phyloP scores from a whole-genome alignment of 2,329 filamentous ascomycete genomes.

The Alternaria ethzedia region DNA sequence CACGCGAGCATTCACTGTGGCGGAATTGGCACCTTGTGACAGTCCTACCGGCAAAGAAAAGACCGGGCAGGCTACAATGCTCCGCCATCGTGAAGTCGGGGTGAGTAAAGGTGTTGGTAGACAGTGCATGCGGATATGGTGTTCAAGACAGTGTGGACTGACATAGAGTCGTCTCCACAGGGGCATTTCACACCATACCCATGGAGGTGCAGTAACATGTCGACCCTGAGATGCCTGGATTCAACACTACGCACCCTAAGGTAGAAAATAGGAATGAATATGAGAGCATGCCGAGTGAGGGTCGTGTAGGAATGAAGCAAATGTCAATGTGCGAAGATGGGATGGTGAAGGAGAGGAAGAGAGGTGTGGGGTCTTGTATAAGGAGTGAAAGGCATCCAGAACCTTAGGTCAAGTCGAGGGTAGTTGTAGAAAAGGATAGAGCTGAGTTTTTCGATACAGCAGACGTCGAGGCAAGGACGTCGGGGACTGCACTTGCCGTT shows the following conservation, averaged over 20 bases:
- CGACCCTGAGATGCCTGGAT: neutral
- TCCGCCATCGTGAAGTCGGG: neutral
- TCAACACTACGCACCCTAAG: neutral
- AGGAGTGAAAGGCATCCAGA: neutral
- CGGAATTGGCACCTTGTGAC: neutral
- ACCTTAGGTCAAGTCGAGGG: neutral
- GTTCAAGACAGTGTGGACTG: neutral
- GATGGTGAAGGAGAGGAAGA: neutral
- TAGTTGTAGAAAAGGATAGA: neutral
- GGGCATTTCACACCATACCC: neutral
- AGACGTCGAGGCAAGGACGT: neutral
- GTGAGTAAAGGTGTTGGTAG: neutral
- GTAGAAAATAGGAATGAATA: fast-evolving
- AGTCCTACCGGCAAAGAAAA: neutral
- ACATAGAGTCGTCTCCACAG: neutral
- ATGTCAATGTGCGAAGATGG: no score
- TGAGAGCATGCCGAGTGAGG: neutral
- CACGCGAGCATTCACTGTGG: neutral
- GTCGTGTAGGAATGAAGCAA: neutral
- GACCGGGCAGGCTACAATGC: neutral
- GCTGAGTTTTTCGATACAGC: neutral
- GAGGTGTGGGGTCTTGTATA: neutral
- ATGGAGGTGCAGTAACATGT: neutral
- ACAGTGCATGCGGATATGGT: neutral
- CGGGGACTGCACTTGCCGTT: neutral